Base-by-base conservation (phyloP, 1,284 basidiomycete genomes). In the Fomitopsis pinicola region DNA sequence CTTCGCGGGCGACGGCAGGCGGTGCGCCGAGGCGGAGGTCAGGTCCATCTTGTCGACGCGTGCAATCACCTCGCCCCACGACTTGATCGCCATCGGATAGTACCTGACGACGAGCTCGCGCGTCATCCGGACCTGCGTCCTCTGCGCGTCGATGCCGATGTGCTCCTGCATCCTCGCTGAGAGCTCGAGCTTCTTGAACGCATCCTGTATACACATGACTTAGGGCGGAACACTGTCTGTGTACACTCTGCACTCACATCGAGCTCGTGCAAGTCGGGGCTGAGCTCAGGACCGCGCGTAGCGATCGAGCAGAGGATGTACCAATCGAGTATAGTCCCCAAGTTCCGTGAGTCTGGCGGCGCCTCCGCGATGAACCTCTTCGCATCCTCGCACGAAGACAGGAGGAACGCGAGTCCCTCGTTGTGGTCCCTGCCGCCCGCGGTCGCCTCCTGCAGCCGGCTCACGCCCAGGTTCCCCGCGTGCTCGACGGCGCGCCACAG, bases 401-500 rank as follows among this genome's bases (percentile, higher is more conserved):
- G 80, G 59, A 87, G 67, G 65, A 85, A 84, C 1, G 84, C 84
- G 42, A 84, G 77, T 0, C 84, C 87, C 65, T 86, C 81, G 19
- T 83, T 79, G 78, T 81, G 82, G 57, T 79, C 80, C 45, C 70
- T 66, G 28, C 80, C 79, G 0, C 77, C 80, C 4, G 62, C 57
- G 17, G 68, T 75, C 4, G 77, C 74, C 10, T 80, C 78, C 60
- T 82, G 79, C 40, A 88, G 70, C 9, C 76, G 75, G 22, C 66
- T 73, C 3, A 86, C 69, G 0, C 83, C 85, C 65, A 87, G 70
- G 62, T 82, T 77, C 3, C 79, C 80, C 2, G 86, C 84, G 63
- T 85, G 82, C 64, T 83, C 82, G 1, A 84, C 79, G 1, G 85
- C 82, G 26, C 85, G 80, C 68, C 83, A 82, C 69, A 86, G 76